Base-by-base conservation (phyloP, 371 early-diverging fungal species). In the Mucor irregularis region DNA sequence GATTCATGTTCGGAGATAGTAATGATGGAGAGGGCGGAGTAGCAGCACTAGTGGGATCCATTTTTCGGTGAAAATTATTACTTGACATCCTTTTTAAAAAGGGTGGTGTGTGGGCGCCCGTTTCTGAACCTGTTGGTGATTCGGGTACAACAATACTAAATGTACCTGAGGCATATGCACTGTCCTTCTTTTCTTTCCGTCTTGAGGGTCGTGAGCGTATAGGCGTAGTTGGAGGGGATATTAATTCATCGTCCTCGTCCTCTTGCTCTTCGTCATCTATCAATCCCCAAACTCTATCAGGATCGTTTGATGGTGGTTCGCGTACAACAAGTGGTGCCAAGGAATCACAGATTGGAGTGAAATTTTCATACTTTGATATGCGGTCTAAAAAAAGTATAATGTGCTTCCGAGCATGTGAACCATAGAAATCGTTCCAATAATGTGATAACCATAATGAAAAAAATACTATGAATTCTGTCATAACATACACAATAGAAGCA, bases 381-480 rank as follows among this genome's bases (percentile, higher is more conserved):
- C 60, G 53, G 13, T 78, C 74, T 40, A 81, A 51, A 59, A 81
- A 81, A 9, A 64, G 45, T 26, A 73, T 73, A 37, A 83, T 49
- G n/a, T 62, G 44, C 29, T 76, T 69, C 19, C 84, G 66, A 21
- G 84, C 75, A 21, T 71, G 75, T 17, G 69, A 58, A 49, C 77
- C 71, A 28, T 73, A 62, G 34, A 84, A 76, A 45, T 84, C 84
- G 31, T 79, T 80, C 61, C 82, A 82, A 45, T 81, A 74, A 16
- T 71, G 58, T 26, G 70, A 73, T 39, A 81, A 51, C 84, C 84
- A 84, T 7, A 69, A 58, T 19, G 58, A 58, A 16, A 80, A n/a
- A 64, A 19, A 79, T 68, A 3, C 52, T 58, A 45, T 79, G 77
- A 16, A 80, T 80, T 61, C 82, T 78, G 57, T 19, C 19, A 43